phyloP scores from a whole-genome alignment of 768 basidiomycete species.

The Xerocomellus amylosporus region DNA sequence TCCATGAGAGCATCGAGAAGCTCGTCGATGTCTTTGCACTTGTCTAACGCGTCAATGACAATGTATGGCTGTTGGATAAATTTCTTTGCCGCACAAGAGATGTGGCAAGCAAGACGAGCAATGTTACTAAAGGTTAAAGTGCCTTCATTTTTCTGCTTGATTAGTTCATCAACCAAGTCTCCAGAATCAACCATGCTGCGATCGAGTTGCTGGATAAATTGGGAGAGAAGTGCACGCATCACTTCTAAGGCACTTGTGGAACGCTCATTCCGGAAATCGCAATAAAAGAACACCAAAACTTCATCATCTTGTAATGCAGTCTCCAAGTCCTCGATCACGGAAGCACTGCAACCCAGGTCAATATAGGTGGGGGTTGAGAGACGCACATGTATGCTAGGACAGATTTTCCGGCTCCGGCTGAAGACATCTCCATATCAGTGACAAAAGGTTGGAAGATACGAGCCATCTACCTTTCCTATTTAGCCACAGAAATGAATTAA shows the following conservation, averaged over 20 bases:
- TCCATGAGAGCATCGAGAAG: not conserved
- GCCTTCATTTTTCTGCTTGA: not conserved
- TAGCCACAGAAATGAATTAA: conserved; percentile 2
- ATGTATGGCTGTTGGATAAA: not conserved
- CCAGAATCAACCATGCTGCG: not conserved
- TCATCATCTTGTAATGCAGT: not conserved
- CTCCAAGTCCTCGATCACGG: conserved; percentile 4
- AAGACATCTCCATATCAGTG: not conserved
- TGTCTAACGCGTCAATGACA: conserved; percentile 17
- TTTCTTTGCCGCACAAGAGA: not conserved
- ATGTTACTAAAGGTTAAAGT: not conserved
- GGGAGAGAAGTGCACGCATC: conserved; percentile 13
- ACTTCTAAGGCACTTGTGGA: conserved; percentile 4
- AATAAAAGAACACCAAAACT: conserved; percentile 10
- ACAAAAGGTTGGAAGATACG: not conserved
- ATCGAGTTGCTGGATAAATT: conserved; percentile 3
- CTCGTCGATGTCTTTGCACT: conserved; percentile 9
- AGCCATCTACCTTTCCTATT: not conserved
- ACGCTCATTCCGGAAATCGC: conserved; percentile 11
- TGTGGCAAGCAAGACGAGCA: not conserved
- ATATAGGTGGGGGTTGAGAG: not conserved
- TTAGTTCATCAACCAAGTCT: not conserved
- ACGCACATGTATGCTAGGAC: not conserved
- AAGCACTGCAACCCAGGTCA: conserved; percentile 1
- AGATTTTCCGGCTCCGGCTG: conserved; percentile 8